Base-by-base conservation (phyloP, 805 yeast species). In the Starmerella khaoyaiensis region DNA sequence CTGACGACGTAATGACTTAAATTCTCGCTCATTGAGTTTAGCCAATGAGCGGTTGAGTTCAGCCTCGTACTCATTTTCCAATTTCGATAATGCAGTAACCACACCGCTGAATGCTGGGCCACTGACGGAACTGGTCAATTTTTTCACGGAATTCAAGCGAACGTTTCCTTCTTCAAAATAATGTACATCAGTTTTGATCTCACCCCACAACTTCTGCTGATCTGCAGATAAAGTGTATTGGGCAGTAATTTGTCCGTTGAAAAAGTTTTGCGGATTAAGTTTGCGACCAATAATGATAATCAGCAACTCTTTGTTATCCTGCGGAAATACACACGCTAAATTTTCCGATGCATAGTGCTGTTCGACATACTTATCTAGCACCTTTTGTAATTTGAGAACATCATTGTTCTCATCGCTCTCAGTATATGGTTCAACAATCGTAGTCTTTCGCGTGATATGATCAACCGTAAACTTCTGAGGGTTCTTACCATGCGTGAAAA, bases 141-240 rank as follows among this genome's bases (percentile, higher is more conserved):
- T 36, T 40, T 65, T 62, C 6, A 46, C 45, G 2, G 75, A 64
- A 43, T 71, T 74, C 51, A 90, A 69, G 36, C 87, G 69, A 15
- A 87, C 97, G 53, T 87, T 87, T 21, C 98, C 98, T 49, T 87
- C 97, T 60, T 87, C 98, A 56, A 71, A 90, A 58, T 86, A 90
- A 58, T 87, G 98, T 28, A 86, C 78, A 47, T 81, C 86, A 22
- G 84, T 68, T 16, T 56, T 58, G 24, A 82, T 67, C 5, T 55
- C 54, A 4, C 93, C 94, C 3, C 46, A 48, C 12, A 79, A 44
- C 5, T 55, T 37, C 0, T 55, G 52, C 1, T 53, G 43, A 1
- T 53, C 42, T 3, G 48, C 22, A 49, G 67, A 56, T 40, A 69
- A 62, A 5, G 60, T 53, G 58, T 82, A 84, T 42, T 63, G 61